phyloP scores from a whole-genome alignment of 805 yeast genomes.

The Candida namnaoensis region DNA sequence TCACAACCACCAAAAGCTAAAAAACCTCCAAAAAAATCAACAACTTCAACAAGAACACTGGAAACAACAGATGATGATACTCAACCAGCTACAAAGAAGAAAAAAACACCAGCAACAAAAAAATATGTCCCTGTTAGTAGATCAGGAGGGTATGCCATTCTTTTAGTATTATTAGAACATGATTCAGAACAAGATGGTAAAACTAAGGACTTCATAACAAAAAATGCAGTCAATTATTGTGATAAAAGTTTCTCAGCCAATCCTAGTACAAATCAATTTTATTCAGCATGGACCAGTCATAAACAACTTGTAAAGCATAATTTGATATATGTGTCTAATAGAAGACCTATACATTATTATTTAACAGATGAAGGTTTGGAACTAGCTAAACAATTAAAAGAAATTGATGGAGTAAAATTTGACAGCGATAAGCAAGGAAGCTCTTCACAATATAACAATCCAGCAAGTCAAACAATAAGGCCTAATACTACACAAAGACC shows the following conservation, averaged over 20 bases:
- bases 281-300: conserved; percentile 71
- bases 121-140: conserved; percentile 64
- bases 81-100: conserved; percentile 13
- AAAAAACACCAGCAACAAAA: conserved; percentile 11
- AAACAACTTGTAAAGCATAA: conserved; percentile 55
- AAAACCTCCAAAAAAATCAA: too few relatives aligned
- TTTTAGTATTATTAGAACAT: conserved; percentile 44
- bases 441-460: conserved; percentile 1
- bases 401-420: conserved; percentile 31
- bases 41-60: too few relatives aligned
- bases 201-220: conserved; percentile 49
- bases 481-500: conserved; percentile 1
- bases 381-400: conserved; percentile 49
- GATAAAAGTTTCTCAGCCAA: conserved; percentile 50
- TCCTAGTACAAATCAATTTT: conserved; percentile 51
- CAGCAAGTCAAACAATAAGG: conserved; percentile 12
- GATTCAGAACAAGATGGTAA: conserved; percentile 49
- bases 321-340: conserved; percentile 39
- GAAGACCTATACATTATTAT: conserved; percentile 51
- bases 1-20: too few relatives aligned
- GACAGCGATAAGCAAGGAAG: conserved; percentile 7
- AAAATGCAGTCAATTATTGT: conserved; percentile 45
- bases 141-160: conserved; percentile 80
- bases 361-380: conserved; percentile 64
- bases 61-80: too few relatives aligned